Percentiles rank a stretch among this genome's conserved stretches.
These are phyloP conservation scores for Suillus decipiens DNA, from an alignment of 768 basidiomycete genomes.

Conservation along the genomic window DNA sequence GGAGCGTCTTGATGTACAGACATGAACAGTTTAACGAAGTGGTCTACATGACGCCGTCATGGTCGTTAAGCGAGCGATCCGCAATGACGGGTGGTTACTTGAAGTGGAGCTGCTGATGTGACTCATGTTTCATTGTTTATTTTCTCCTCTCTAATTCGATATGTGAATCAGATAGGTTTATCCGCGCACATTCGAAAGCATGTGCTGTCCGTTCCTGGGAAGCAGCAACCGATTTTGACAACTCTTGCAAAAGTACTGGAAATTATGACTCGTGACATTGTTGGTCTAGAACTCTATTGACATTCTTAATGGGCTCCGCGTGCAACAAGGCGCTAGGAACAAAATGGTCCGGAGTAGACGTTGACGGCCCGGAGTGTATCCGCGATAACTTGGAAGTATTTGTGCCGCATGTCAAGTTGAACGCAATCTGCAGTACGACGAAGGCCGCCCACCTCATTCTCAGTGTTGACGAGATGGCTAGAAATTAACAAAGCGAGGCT, in stretches of 20 bases:
- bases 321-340: constrained; percentile 89
- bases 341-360: constrained; percentile 94
- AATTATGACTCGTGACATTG: constrained; percentile 97
- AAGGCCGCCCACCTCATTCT: constrained; percentile 96
- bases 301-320: constrained; percentile 93
- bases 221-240: constrained; percentile 90
- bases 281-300: constrained; percentile 96
- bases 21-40: constrained; percentile 99
- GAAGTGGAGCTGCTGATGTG: constrained; percentile 97
- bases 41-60: constrained; percentile 98
- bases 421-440: constrained; percentile 92
- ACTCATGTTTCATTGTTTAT: constrained; percentile 13
- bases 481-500: constrained; percentile 91
- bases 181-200: constrained; percentile 92
- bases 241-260: constrained; percentile 97
- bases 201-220: constrained; percentile 91
- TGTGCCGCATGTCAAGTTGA: constrained; percentile 91
- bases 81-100: constrained; percentile 94
- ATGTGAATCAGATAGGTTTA: constrained; percentile 79
- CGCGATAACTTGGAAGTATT: constrained; percentile 97
- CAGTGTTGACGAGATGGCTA: constrained; percentile 96
- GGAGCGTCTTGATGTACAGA: constrained; percentile 89
- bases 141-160: constrained; percentile 1
- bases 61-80: constrained; percentile 98
- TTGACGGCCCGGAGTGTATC: constrained; percentile 85